A percentile compares a stretch with the other conserved stretches of the same genome.
phyloP scores from a whole-genome alignment of 768 basidiomycete species.

The Russula compacta region DNA sequence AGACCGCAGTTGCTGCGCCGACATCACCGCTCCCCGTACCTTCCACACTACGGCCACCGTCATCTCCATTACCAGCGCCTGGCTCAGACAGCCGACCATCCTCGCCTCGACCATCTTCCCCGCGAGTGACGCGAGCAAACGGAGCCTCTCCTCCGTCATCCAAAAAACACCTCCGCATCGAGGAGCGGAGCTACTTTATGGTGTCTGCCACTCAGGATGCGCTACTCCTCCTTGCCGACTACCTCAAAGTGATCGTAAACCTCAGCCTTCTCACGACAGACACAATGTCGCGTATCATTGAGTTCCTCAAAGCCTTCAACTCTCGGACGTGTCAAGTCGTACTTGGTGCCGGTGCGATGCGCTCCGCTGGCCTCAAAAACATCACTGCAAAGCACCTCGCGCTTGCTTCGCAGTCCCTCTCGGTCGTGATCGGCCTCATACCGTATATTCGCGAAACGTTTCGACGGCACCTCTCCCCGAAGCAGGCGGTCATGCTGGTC shows the following conservation, averaged over 20 bases:
- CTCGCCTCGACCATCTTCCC: slow-evolving; percentile 15
- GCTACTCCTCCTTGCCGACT: slow-evolving; percentile 68
- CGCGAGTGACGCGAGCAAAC: slow-evolving; percentile 17
- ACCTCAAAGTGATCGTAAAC: slow-evolving; percentile 81
- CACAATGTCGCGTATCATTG: slow-evolving; percentile 88
- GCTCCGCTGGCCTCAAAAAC: slow-evolving; percentile 93
- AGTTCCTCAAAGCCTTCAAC: slow-evolving; percentile 96
- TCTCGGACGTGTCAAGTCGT: slow-evolving; percentile 98
- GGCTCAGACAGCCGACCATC: slow-evolving; percentile 12
- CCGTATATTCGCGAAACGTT: slow-evolving; percentile 95
- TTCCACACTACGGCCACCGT: slow-evolving; percentile 19
- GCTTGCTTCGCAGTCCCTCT: slow-evolving; percentile 91
- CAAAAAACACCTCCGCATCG: slow-evolving; percentile 62
- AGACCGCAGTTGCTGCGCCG: slow-evolving; percentile 21
- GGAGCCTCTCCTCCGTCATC: slow-evolving; percentile 16
- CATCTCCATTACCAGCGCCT: slow-evolving; percentile 26
- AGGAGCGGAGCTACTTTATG: slow-evolving; percentile 76
- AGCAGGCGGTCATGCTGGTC: slow-evolving; percentile 93
- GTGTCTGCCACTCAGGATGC: slow-evolving; percentile 80
- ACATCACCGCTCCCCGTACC: slow-evolving; percentile 23
- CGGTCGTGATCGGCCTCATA: slow-evolving; percentile 87
- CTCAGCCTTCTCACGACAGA: slow-evolving; percentile 86
- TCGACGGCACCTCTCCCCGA: slow-evolving; percentile 84
- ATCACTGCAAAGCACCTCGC: slow-evolving; percentile 98
- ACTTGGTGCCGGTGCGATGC: slow-evolving; percentile 97